Conservation (phyloP, 192 early-diverging fungal species). For the Kickxella alabastrina region DNA sequence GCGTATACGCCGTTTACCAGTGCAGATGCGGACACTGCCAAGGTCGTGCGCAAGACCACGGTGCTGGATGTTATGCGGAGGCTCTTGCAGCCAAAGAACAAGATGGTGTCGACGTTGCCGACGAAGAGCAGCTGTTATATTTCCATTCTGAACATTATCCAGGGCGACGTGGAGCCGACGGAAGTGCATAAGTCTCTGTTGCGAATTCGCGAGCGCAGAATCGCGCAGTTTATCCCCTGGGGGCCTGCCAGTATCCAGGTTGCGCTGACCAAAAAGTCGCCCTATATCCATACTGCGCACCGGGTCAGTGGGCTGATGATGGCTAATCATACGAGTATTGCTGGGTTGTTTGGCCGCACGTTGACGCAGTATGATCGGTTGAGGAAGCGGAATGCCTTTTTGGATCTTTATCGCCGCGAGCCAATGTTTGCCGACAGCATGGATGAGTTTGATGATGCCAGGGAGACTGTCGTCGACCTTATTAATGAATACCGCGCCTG, state of each 20-base stretch:
- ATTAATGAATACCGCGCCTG: slow-evolving; percentile 94
- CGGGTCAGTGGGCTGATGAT: slow-evolving; percentile 97
- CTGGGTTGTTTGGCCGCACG: slow-evolving; percentile 86
- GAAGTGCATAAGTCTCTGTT: slow-evolving; percentile 98
- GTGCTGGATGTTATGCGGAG: slow-evolving; percentile 98
- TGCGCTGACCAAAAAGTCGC: slow-evolving; percentile 88
- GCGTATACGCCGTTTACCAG: slow-evolving; percentile 97
- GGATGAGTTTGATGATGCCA: slow-evolving; percentile 90
- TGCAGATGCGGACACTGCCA: slow-evolving; percentile 84
- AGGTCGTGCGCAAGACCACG: slow-evolving; percentile 92
- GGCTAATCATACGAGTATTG: slow-evolving; percentile 95
- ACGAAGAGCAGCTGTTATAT: slow-evolving; percentile 95
- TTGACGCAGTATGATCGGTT: slow-evolving; percentile 91
- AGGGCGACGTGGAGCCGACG: slow-evolving; percentile 96
- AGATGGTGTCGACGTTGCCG: slow-evolving; percentile 91
- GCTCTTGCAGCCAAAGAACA: slow-evolving; percentile 94
- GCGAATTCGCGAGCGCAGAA: slow-evolving; percentile 86
- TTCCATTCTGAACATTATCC: slow-evolving; percentile 97
- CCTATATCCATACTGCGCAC: slow-evolving; percentile 88
- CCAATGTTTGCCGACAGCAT: slow-evolving; percentile 72
- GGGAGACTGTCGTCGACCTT: slow-evolving; percentile 85
- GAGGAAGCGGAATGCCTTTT: slow-evolving; percentile 91
- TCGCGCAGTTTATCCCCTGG: slow-evolving; percentile 99
- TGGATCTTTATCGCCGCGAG: slow-evolving; percentile 90
- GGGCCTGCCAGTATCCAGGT: slow-evolving; percentile 99